Evolutionary conservation across 2,329 filamentous ascomycete genomes (phyloP), one percentile per base, ranked within the genome.

Genomic region (Trichoderma simmonsii): DNA sequence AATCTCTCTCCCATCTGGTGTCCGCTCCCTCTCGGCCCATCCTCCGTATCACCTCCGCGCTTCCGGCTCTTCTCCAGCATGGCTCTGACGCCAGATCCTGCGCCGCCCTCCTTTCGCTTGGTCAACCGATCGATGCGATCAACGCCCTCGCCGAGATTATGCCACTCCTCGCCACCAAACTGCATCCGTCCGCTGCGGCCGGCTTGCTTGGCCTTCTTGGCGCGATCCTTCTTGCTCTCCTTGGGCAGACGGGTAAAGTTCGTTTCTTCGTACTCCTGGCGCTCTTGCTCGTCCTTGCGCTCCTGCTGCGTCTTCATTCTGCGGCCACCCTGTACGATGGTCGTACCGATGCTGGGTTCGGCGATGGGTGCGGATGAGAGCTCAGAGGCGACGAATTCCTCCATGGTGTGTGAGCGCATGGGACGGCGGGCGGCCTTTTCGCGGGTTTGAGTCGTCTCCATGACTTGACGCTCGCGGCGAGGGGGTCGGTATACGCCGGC

Each of bases 111-210:
- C 80, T 90, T 93, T 79, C 89, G 88, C 81, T 89, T 90, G 7
- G 95, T 98, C 78, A 97, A 85, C 74, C 91, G 87, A 76, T 94
- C 92, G 81, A 98, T 97, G 59, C 95, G 88, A 82, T 97, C 93
- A 66, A 95, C 89, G 8, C 94, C 94, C 79, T 95, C 91, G 71
- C 93, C 93, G 59, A 99, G 84, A 30, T 92, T 91, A 74, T 91
- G 89, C 93, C 94, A 98, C 79, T 98, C 96, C 82, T 98, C 96
- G 66, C 96, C 96, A 73, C 95, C 95, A 83, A 89, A 90, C 77
- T 84, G 83, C 93, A 98, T 81, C 86, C 90, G 82, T 77, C 84
- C 79, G 75, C 81, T 83, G 75, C 84, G 80, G 11, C 84, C 84
- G 54, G 84, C 84, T 34, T 84, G 84, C 79, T 88, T 86, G 57